These are phyloP conservation scores for Cordyceps fumosorosea DNA, from an alignment of 2,329 filamentous ascomycete genomes.

Conservation along the genomic window DNA sequence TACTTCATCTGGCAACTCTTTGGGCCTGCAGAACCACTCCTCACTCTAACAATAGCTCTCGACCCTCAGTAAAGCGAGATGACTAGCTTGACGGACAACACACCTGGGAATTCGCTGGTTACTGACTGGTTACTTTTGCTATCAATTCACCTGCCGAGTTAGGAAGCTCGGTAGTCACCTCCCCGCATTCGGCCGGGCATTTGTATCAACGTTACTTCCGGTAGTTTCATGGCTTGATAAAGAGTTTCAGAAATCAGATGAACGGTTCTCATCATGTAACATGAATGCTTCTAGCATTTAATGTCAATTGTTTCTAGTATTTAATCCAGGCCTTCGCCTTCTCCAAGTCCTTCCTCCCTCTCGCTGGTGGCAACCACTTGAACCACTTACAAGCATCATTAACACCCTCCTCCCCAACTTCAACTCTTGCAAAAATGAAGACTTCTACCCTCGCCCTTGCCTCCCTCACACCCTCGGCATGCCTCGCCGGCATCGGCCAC, in stretches of 20 bases:
- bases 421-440: not conserved
- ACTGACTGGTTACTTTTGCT: too few relatives aligned
- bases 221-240: too few relatives aligned
- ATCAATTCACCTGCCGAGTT: not conserved
- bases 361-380: not conserved
- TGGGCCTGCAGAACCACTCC: too few relatives aligned
- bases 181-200: not conserved
- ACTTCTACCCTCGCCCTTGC: not conserved
- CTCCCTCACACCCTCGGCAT: not conserved
- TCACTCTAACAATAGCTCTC: too few relatives aligned
- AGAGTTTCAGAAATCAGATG: not conserved
- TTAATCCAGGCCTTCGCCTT: too few relatives aligned
- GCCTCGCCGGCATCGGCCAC: conserved; percentile 3
- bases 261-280: not conserved
- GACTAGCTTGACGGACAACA: too few relatives aligned
- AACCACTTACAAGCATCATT: not conserved
- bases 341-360: not conserved
- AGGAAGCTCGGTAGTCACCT: not conserved
- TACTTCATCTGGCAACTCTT: too few relatives aligned
- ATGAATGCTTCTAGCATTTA: too few relatives aligned
- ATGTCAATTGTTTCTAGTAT: too few relatives aligned
- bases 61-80: too few relatives aligned
- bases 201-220: not conserved
- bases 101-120: too few relatives aligned
- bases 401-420: not conserved